These are phyloP conservation scores for Gyromitra esculenta DNA, from an alignment of 2,329 filamentous ascomycete genomes.

Conservation along the genomic window DNA sequence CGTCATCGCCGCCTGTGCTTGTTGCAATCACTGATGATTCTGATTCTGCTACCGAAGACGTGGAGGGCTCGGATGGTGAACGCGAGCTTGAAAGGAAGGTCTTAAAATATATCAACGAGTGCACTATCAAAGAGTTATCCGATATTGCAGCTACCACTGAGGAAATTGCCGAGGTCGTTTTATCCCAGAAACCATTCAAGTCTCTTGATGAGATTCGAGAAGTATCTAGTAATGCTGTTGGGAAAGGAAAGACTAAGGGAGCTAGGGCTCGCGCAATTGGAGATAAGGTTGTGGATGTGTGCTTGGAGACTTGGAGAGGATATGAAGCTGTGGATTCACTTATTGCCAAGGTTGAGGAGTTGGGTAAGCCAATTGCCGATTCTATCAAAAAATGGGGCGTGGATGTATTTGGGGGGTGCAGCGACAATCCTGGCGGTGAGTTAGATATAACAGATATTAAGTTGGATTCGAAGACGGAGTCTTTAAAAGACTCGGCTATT, in stretches of 20 bases:
- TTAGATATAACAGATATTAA: constrained; percentile 66
- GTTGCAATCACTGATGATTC: constrained; percentile 57
- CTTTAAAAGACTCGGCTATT: constrained; percentile 72
- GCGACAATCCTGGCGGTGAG: constrained; percentile 67
- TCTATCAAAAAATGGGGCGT: constrained; percentile 76
- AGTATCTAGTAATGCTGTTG: constrained; percentile 68
- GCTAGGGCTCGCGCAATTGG: constrained; percentile 68
- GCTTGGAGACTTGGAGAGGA: constrained; percentile 77
- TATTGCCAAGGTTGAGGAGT: constrained; percentile 76
- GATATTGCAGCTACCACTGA: constrained; percentile 82
- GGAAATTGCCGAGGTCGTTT: constrained; percentile 73
- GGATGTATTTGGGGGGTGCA: constrained; percentile 68
- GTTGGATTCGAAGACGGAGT: constrained; percentile 54
- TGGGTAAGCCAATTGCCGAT: constrained; percentile 73
- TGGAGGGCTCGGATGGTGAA: constrained; percentile 60
- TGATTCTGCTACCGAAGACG: constrained; percentile 59
- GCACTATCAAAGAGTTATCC: constrained; percentile 76
- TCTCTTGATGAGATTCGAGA: constrained; percentile 72
- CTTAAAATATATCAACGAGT: constrained; percentile 83
- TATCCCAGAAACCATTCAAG: constrained; percentile 78
- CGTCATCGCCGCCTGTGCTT: constrained; percentile 52
- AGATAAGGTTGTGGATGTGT: constrained; percentile 73
- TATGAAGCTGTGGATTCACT: constrained; percentile 86
- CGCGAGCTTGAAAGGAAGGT: constrained; percentile 67
- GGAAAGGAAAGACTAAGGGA: constrained; percentile 62